Base-by-base conservation (phyloP, 2,329 filamentous ascomycete genomes). In the Phialocephala sp. region DNA sequence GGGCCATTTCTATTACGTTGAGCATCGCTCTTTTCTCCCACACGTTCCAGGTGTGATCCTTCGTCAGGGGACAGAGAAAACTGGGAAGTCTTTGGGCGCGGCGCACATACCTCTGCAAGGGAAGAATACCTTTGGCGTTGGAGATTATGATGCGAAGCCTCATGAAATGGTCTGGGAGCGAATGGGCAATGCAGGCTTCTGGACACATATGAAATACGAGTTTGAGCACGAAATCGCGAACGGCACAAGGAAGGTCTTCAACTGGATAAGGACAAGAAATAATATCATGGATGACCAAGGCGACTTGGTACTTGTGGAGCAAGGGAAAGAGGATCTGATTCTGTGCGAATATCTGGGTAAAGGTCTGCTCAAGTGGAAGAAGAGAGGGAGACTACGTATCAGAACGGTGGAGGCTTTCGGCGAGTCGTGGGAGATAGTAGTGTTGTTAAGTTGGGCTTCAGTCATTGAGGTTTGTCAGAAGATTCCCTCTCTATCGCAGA, bases 291-390 rank as follows among this genome's bases (percentile, higher is more conserved):
- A 72, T 64, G 71, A 72, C 65, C 71, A 72, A 41, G 69, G 69
- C 2, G 71, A 72, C 64, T 64, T 71, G 47, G 71, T 72, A 27
- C 60, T 72, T 20, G 65, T 72, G 18, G 66, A 72, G 59, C 59
- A 70, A n/a, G 67, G 66, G 3, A 71, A 55, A 59, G 69, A 72
- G 57, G 50, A 67, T 32, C 32, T 66, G 20, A 62, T 72, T 6
- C 59, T 71, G 52, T 66, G 65, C 2, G 71, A 72, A 57, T 72
- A 72, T 65, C 27, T 69, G 14, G 71, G 69, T 12, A 70, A 69
- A 41, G 71, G 71, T 0, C 15, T 72, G 18, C 59, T 72, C 59
- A 72, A 72, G 61, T 71, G 69, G 71, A 72, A 72, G 65, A 72
- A 72, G 62, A 66, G 71, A 37, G 71, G 71, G 3, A 47, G 66